Base-by-base conservation (phyloP, 352 stramenopile genomes). In the Phytopythium helicoides region DNA sequence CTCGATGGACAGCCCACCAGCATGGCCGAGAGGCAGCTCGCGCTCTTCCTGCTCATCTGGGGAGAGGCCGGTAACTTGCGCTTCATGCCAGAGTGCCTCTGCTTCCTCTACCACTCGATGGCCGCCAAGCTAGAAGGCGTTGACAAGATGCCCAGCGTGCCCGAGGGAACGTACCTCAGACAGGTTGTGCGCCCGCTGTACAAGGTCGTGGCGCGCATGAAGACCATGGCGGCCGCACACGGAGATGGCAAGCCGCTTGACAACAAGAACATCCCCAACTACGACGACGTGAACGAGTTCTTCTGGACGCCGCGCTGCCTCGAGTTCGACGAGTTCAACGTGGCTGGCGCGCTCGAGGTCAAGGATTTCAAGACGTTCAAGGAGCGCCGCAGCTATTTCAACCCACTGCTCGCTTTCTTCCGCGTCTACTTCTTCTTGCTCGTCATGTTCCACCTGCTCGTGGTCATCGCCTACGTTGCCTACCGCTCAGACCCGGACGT, bases 271-370 rank as follows among this genome's bases (percentile, higher is more conserved):
- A 81, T 93, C 56, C 90, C 82, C 35, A 95, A 95, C 62, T 95
- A 95, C 48, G 86, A 95, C 69, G 86, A 95, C 59, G 75, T 93
- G 49, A 95, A 95, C 66, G 86, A 95, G 65, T 94, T 95, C 55
- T 95, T 95, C 61, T 95, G 86, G 86, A 75, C 66, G 46, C 63
- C 73, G 31, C 68, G 65, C 19, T 94, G 86, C 38, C 68, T 95
- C 6, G 49, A 86, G 36, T 95, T 92, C 66, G 82, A 95, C 60
- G 81, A 92, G 51, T 74, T 77, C 37, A 94, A 86, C 38, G 79
- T 92, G 3, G 81, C 84, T 0, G 77, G 86, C 28, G 86, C 86
- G 19, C 67, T 94, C 47, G 68, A 76, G 34, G 47, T 69, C 23
- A 74, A 70, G 16, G 76, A 91, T 26, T 76, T 76, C 61, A 94